phyloP scores from a whole-genome alignment of 2,329 filamentous ascomycete species.

The Botrytis byssoidea region DNA sequence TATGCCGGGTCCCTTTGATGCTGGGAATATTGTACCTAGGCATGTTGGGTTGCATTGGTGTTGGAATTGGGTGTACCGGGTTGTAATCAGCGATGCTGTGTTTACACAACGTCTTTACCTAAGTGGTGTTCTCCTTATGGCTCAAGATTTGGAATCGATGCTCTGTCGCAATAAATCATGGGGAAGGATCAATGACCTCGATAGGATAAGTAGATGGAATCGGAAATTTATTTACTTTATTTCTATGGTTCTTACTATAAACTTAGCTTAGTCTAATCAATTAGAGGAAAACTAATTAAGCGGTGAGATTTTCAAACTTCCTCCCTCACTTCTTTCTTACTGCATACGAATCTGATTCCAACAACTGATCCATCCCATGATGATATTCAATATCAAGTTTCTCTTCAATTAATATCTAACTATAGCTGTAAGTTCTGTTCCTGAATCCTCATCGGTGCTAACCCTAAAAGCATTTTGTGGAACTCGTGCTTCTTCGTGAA shows the following conservation, averaged over 20 bases:
- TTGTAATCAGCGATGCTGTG: background rate
- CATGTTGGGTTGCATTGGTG: conserved; percentile 4
- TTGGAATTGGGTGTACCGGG: background rate
- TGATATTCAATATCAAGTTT: background rate
- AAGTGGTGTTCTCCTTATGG: background rate
- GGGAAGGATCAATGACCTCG: conserved; percentile 9
- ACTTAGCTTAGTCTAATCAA: background rate
- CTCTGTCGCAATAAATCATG: background rate
- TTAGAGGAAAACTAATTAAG: background rate
- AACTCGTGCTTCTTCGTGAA: conserved; percentile 10
- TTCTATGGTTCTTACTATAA: background rate
- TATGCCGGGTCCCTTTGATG: conserved; percentile 5
- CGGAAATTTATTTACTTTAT: conserved; percentile 12
- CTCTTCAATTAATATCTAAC: background rate
- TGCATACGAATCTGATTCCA: background rate
- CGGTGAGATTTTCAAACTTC: background rate
- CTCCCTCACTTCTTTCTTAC: background rate
- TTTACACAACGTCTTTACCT: background rate
- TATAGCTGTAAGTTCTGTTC: background rate
- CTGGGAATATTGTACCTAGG: background rate
- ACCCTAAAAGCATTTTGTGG: conserved; percentile 15
- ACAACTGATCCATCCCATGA: background rate
- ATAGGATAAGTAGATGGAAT: background rate
- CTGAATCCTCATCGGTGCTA: background rate
- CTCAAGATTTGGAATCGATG: background rate